These are phyloP conservation scores for Wolfiporia cocos DNA, from an alignment of 1,284 basidiomycete genomes.

Conservation along the genomic window DNA sequence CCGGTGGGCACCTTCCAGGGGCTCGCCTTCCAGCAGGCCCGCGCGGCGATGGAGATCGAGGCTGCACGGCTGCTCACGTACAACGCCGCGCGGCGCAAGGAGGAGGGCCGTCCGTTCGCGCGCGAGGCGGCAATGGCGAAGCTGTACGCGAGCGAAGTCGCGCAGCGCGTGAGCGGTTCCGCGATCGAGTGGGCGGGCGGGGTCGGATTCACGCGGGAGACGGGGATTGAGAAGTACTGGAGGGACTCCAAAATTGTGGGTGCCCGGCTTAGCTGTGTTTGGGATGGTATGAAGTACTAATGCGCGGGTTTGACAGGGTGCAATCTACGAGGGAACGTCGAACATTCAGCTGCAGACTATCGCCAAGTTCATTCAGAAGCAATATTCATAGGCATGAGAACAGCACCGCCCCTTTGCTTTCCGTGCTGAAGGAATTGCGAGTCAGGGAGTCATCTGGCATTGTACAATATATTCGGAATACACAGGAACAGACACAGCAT, in stretches of 20 bases:
- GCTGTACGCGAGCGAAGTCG: constrained; percentile 85
- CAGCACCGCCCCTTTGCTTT: too few species aligned
- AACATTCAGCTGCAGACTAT: constrained; percentile 98
- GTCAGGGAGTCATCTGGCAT: too few species aligned
- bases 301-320: constrained; percentile 44
- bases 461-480: too few species aligned
- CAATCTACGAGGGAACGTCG: constrained; percentile 93
- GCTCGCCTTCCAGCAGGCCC: constrained; percentile 93
- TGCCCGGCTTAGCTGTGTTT: constrained; percentile 11
- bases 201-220: constrained; percentile 91
- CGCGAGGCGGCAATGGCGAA: constrained; percentile 98
- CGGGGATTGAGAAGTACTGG: constrained; percentile 93
- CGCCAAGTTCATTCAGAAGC: constrained; percentile 84
- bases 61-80: constrained; percentile 92
- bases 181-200: constrained; percentile 99
- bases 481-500: too few species aligned
- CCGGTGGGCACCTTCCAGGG: constrained; percentile 91
- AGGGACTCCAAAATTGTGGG: constrained; percentile 92
- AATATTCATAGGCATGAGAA: constrained; percentile 56
- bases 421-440: too few species aligned
- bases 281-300: too few species aligned
- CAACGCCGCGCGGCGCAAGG: constrained; percentile 92
- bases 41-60: constrained; percentile 87
- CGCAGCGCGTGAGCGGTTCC: constrained; percentile 80
- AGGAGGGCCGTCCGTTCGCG: constrained; percentile 83